Evolutionary conservation across 805 yeast species (phyloP), one percentile per base, ranked within the genome.

Genomic region (Saturnispora kantuleensis): DNA sequence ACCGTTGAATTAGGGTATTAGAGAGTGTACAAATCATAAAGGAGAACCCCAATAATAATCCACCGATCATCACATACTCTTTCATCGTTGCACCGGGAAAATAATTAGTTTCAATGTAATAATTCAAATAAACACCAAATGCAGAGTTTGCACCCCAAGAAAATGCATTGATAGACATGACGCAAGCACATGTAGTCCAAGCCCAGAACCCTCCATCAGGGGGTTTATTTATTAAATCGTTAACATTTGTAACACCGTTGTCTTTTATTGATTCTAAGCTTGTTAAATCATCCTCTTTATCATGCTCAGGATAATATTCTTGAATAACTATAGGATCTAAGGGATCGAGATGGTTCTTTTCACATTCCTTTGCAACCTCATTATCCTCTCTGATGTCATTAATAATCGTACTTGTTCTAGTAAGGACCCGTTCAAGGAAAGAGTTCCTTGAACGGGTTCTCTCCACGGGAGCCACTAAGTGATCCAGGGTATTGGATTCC

Each of bases 21-120:
- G 73, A 70, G 13, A 79, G 48, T 4, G 94, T 93, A 37, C 85
- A 64, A 44, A 77, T 60, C 50, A 73, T 60, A 56, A 82, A 81
- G 16, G 84, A 83, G 44, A 79, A 59, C 30, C 70, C 70, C 13
- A 74, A 63, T 0, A 70, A 65, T 5, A 77, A 40, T 1, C 83
- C 81, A 16, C 81, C 81, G 48, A 78, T 67, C 34, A 74, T 50
- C 3, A 82, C 80, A 56, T 63, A 79, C 44, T 74, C 76, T 34
- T 69, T 70, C 49, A 67, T 63, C 10, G 69, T 59, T 0, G 80
- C 80, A 7, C 73, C 77, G 0, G 68, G 65, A 45, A 77, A 78
- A 35, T 56, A 50, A 47, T 63, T 53, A 3, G 65, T 48, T 10
- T 64, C 56, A 10, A 72, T 50, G 54, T 76, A 78, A 55, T 65